These are phyloP conservation scores for Asterophora lycoperdoides DNA, from an alignment of 768 basidiomycete genomes.

Conservation along the genomic window DNA sequence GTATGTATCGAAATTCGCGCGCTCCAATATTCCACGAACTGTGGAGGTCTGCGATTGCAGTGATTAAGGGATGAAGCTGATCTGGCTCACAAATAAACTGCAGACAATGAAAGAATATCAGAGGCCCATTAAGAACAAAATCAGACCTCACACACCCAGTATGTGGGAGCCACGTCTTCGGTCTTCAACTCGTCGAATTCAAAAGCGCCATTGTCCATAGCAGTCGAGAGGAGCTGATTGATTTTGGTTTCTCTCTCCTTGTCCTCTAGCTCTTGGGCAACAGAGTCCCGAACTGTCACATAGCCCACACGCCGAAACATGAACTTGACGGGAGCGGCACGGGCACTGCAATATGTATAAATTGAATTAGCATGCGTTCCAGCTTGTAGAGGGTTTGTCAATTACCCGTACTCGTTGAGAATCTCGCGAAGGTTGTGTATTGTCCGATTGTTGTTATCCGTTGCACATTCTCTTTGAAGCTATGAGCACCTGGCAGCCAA, in stretches of 20 bases:
- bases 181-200: constrained; percentile 17
- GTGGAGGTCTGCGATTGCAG: constrained; percentile 27
- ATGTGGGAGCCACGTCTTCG: not conserved
- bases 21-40: constrained; percentile 6
- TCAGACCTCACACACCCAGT: constrained; percentile 6
- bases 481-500: not conserved
- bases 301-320: constrained; percentile 58
- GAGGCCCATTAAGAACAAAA: not conserved
- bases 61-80: constrained; percentile 34
- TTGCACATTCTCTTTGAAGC: constrained; percentile 47
- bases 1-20: constrained; percentile 50
- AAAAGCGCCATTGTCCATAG: constrained; percentile 16
- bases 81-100: constrained; percentile 46
- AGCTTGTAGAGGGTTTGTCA: not conserved
- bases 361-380: not conserved
- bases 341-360: constrained; percentile 40
- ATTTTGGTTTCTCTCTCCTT: constrained; percentile 32
- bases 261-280: constrained; percentile 30
- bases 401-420: constrained; percentile 43
- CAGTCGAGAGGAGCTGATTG: constrained; percentile 28
- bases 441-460: constrained; percentile 64
- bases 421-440: constrained; percentile 52
- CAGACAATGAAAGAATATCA: not conserved
- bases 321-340: constrained; percentile 58
- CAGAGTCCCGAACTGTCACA: constrained; percentile 40